phyloP scores from a whole-genome alignment of 2,329 filamentous ascomycete species.

The Talaromyces sp. region DNA sequence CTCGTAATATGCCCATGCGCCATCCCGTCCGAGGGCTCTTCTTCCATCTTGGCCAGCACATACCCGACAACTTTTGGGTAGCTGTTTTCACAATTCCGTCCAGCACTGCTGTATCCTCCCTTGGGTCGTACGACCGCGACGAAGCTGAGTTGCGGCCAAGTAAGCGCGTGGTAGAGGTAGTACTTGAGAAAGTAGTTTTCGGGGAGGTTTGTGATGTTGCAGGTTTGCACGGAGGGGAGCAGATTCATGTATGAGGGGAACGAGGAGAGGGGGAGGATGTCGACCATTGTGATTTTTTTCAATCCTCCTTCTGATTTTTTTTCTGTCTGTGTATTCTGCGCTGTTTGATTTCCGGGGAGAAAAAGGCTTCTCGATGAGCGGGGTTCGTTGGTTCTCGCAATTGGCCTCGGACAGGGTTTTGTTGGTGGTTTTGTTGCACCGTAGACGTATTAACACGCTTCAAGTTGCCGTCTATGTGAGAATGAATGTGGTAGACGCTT shows the following conservation, averaged over 20 bases:
- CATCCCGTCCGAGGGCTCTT: constrained; percentile 85
- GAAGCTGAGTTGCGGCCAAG: constrained; percentile 95
- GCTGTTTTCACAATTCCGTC: constrained; percentile 38
- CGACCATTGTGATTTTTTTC: constrained; percentile 35
- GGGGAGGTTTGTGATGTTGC: constrained; percentile 96
- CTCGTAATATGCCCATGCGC: constrained; percentile 96
- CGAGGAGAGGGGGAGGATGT: constrained; percentile 42
- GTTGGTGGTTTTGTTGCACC: background rate
- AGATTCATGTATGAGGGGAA: constrained; percentile 67
- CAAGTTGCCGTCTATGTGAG: background rate
- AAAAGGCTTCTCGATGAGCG: background rate
- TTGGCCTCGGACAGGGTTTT: background rate
- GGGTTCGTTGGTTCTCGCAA: background rate
- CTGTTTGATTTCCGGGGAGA: background rate
- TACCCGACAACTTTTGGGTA: constrained; percentile 98
- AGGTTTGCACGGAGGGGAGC: constrained; percentile 83
- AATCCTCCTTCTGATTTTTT: background rate
- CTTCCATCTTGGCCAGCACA: constrained; percentile 99
- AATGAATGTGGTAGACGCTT: background rate
- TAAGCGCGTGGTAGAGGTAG: constrained; percentile 97
- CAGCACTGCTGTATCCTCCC: constrained; percentile 61
- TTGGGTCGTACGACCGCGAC: constrained; percentile 87
- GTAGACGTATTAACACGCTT: background rate
- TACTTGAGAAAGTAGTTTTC: constrained; percentile 99
- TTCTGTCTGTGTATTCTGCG: background rate